A percentile compares a stretch with the other conserved stretches of the same genome.
phyloP scores from a whole-genome alignment of 2,329 filamentous ascomycete genomes.

The Talaromyces sp. region DNA sequence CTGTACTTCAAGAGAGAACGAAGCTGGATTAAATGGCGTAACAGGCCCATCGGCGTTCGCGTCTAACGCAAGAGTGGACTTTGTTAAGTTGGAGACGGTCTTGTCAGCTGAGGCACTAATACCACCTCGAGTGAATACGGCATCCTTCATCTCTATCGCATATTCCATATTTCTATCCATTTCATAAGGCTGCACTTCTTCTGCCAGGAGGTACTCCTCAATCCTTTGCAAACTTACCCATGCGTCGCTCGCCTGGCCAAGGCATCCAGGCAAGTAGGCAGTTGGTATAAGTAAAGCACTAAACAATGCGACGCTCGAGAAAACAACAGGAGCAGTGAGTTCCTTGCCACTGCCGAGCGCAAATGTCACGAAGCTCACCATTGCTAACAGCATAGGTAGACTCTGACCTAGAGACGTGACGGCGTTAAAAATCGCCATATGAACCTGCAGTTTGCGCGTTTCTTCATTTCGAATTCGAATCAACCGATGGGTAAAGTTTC shows the following conservation, averaged over 20 bases:
- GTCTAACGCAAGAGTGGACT: not conserved
- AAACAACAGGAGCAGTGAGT: constrained; percentile 1
- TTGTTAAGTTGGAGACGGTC: not conserved
- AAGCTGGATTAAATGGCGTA: not conserved
- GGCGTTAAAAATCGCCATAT: not conserved
- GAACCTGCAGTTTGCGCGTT: not conserved
- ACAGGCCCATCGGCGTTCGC: not conserved
- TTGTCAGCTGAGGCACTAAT: not conserved
- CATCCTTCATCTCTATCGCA: not conserved
- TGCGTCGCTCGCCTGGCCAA: constrained; percentile 2
- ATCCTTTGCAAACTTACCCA: not conserved
- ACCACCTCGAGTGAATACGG: not conserved
- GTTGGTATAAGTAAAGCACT: constrained; percentile 1
- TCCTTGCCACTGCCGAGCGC: not conserved
- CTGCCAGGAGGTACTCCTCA: constrained; percentile 6
- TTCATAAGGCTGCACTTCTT: not conserved
- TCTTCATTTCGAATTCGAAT: not conserved
- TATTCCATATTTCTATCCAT: constrained; percentile 1
- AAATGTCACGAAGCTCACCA: constrained; percentile 3
- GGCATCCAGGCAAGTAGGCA: not conserved
- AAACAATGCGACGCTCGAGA: constrained; percentile 1
- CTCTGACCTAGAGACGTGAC: not conserved
- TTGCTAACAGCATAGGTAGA: not conserved
- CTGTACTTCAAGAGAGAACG: not conserved
- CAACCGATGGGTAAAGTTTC: not conserved